These are phyloP conservation scores for Stentor coeruleus DNA, from an alignment of 73 alveolate genomes.

Conservation along the genomic window DNA sequence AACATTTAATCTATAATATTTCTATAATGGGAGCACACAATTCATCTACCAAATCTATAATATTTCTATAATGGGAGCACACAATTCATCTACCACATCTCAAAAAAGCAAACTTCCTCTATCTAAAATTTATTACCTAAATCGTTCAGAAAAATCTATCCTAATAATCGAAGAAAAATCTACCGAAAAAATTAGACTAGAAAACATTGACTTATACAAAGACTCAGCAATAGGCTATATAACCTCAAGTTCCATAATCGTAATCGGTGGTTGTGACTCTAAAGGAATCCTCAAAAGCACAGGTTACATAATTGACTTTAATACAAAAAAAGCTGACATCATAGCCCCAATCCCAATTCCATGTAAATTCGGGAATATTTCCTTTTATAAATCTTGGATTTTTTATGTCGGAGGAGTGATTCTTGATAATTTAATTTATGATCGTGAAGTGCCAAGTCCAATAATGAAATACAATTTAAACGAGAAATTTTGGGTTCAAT, in stretches of 20 bases:
- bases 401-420: not conserved
- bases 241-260: not conserved
- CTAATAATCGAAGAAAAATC: not conserved
- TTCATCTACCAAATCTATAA: too few relatives aligned
- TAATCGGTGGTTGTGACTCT: not conserved
- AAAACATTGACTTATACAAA: not conserved
- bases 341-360: not conserved
- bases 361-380: not conserved
- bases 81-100: too few relatives aligned
- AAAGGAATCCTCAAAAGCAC: too few relatives aligned
- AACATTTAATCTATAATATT: too few relatives aligned
- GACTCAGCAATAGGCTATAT: not conserved
- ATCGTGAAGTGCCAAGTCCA: not conserved
- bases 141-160: not conserved
- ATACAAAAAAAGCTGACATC: not conserved
- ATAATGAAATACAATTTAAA: not conserved
- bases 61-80: too few relatives aligned
- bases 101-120: too few relatives aligned
- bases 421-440: not conserved
- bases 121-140: not conserved
- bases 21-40: too few relatives aligned
- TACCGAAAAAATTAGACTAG: not conserved
- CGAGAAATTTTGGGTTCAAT: not conserved
- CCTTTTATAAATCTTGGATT: too few relatives aligned
- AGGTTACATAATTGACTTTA: not conserved